A percentile compares a stretch with the other conserved stretches of the same genome.
Evolutionary conservation across 2,329 filamentous ascomycete genomes (phyloP).

Genomic region (Neonectria sp.): DNA sequence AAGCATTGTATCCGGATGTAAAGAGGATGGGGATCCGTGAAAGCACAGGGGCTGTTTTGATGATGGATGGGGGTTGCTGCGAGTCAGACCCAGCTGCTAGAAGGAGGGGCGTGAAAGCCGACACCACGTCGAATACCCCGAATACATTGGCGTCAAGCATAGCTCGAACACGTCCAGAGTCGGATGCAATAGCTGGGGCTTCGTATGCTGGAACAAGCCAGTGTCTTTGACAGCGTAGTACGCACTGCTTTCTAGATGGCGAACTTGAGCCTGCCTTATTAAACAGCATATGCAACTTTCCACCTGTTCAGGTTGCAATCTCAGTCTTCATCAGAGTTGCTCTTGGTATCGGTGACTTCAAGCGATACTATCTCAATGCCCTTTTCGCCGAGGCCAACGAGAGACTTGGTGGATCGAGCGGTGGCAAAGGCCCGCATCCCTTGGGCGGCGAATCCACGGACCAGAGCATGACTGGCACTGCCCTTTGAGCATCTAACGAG

Average conservation of each 20-base stretch:
- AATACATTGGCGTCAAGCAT: slow-evolving; percentile 30
- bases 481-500: slow-evolving; percentile 21
- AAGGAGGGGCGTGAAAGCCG: slow-evolving; percentile 16
- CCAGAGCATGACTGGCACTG: slow-evolving; percentile 22
- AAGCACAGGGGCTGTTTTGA: slow-evolving; percentile 24
- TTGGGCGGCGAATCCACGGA: slow-evolving; percentile 14
- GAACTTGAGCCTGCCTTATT: slow-evolving; percentile 29
- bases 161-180: slow-evolving; percentile 5
- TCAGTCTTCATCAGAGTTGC: slow-evolving; percentile 14
- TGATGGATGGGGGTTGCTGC: slow-evolving; percentile 4
- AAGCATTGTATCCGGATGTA: slow-evolving; percentile 26
- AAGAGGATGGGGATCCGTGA: slow-evolving; percentile 14
- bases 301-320: background rate
- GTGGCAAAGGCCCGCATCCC: slow-evolving; percentile 32
- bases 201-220: slow-evolving; percentile 23
- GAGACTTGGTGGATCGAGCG: slow-evolving; percentile 15
- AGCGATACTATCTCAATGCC: slow-evolving; percentile 23
- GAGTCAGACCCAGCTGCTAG: background rate
- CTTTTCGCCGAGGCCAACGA: slow-evolving; percentile 9
- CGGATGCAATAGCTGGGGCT: slow-evolving; percentile 26
- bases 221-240: too few species aligned
- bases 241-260: background rate
- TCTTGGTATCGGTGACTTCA: slow-evolving; percentile 19
- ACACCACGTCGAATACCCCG: slow-evolving; percentile 26
- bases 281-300: slow-evolving; percentile 16